Evolutionary conservation across 2,329 filamentous ascomycete genomes (phyloP), one percentile per base, ranked within the genome.

Genomic region (Alternaria gaisen): DNA sequence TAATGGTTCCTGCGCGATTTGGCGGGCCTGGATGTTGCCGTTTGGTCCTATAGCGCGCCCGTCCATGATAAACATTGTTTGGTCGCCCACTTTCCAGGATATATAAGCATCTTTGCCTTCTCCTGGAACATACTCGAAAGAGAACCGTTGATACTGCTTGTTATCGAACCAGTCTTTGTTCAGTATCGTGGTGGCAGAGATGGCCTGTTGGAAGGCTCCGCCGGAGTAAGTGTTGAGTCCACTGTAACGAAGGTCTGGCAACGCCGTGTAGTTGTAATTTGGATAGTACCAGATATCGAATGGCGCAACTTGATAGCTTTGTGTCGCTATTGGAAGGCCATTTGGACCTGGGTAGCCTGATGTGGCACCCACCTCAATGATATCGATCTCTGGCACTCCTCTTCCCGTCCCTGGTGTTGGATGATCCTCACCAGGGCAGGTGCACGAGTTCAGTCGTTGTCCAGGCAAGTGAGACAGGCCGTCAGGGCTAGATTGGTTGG

Each of bases 131-230:
- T 87, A 87, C 62, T 87, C 85, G 56, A 85, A 87, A 2, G 83
- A 82, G 70, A 84, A 87, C 51, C 82, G 84, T 66, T 87, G 85
- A 66, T 86, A 87, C 20, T 78, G 72, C 14, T 81, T 79, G 5
- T 83, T 83, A 58, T 87, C 83, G 57, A 83, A 87, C 85, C 85
- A 87, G 10, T 81, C 66, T 60, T 83, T 84, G 70, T 87, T 87
- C 11, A 87, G 76, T 51, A 83, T 81, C 0, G 84, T 85, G 11
- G 84, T 84, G 6, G 80, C 83, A n/a, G 83, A 85, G 12, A 87
- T 79, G 32, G 85, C 85, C 72, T 87, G 84, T 66, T 87, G 85
- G 62, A 78, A 86, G 2, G 83, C 83, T 1, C 84, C 85, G 18
- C 85, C 85, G 28, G 80, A 81, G 65, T 85, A 87, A 2, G 77